Evolutionary conservation across 352 stramenopile species (phyloP), one percentile per base, ranked within the genome.

Genomic region (Globisporangium nunn): DNA sequence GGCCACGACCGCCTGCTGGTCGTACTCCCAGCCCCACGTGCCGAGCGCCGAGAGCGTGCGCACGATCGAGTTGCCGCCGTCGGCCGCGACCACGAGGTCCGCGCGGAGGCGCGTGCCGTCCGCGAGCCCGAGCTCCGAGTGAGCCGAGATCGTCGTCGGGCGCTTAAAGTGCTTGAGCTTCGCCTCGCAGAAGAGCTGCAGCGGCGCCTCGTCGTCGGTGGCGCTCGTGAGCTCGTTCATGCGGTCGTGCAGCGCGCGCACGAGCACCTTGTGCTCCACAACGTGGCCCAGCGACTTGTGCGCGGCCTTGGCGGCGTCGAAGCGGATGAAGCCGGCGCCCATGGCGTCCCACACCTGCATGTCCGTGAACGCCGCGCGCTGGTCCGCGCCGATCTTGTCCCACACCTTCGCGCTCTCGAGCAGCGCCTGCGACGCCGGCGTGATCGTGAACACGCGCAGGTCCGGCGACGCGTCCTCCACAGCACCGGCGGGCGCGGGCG

Each of bases 341-440:
- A 94, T 91, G 60, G 84, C 79, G 62, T 96, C 88, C 87, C 88
- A 95, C 8, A 88, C 88, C 67, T 96, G 88, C 89, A 97, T 96
- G 71, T 91, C 72, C 44, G 76, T 71, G 68, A 96, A 97, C 31
- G 75, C 64, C 43, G 86, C 70, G 51, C 71, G 81, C 57, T 94
- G 75, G 11, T 53, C 46, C 43, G 56, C 61, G 6, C 63, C 64
- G 35, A 95, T 81, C 61, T 87, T 77, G 60, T 77, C 64, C 90
- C 90, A 97, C 35, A 86, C 88, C 53, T 86, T 64, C 10, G 74
- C 60, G 58, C 54, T 69, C 61, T 96, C 72, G 31, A 97, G 72
- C 23, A 96, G 65, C 58, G 67, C 61, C 59, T 90, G 76, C 53
- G 86, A 96, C 43, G 81, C 71, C 0, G 88, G 90, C 31, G 90